These are phyloP conservation scores for Mycothermus thermophilus DNA, from an alignment of 495 filamentous ascomycete genomes.

Conservation along the genomic window DNA sequence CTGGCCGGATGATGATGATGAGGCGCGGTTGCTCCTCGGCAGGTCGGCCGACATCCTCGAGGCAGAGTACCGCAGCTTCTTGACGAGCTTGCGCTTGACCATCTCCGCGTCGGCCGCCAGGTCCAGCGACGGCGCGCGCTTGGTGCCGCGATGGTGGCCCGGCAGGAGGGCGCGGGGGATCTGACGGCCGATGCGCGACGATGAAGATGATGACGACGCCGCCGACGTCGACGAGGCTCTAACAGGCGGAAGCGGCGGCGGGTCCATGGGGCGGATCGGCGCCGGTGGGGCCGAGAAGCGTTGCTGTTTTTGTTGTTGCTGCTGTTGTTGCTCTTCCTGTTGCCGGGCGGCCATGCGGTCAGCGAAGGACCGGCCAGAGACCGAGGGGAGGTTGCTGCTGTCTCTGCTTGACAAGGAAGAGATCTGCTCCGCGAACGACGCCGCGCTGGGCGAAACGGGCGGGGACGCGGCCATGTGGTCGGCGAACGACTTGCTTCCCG, in stretches of 20 bases:
- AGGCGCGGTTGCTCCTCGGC: too few species aligned
- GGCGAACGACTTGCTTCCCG: constrained; percentile 4
- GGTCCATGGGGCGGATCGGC: constrained; percentile 1
- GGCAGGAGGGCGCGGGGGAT: too few species aligned
- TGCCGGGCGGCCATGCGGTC: constrained; percentile 5
- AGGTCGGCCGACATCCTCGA: constrained; percentile 11
- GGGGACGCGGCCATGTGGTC: constrained; percentile 1
- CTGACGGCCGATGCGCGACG: too few species aligned
- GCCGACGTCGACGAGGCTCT: neutral
- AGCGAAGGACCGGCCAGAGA: constrained; percentile 1
- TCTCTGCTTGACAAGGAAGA: neutral
- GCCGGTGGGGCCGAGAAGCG: neutral
- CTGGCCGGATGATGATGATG: too few species aligned
- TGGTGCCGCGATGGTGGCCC: too few species aligned
- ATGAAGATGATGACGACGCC: neutral
- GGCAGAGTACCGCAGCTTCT: constrained; percentile 21
- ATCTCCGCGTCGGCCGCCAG: constrained; percentile 9
- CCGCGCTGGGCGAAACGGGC: neutral
- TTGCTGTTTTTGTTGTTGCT: constrained; percentile 4
- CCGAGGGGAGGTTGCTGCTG: too few species aligned
- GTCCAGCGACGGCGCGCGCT: constrained; percentile 12
- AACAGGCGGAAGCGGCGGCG: constrained; percentile 3
- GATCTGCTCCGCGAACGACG: neutral
- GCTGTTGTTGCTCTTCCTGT: constrained; percentile 1
- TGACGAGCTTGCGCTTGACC: constrained; percentile 21